Evolutionary conservation across 176 grass and related monocot genomes (phyloP).

Genomic region (Musa schizocarpa): DNA sequence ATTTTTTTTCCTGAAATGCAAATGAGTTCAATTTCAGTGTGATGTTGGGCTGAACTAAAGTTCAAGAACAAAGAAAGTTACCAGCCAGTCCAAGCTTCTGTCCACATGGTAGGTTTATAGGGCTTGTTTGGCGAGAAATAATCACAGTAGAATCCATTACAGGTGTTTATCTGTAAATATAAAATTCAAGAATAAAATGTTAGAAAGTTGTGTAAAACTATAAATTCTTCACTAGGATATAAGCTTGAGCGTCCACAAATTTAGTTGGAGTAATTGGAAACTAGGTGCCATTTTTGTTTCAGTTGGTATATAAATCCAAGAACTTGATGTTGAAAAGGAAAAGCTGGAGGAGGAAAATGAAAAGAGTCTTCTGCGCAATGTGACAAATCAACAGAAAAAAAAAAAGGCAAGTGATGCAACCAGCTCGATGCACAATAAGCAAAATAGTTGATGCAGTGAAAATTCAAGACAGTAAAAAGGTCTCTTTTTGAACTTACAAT

Average conservation of each 20-base stretch:
- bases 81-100: slow-evolving; percentile 92
- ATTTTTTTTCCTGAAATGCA: neutral
- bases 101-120: slow-evolving; percentile 87
- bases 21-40: neutral
- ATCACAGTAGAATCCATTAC: slow-evolving; percentile 93
- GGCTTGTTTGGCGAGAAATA: slow-evolving; percentile 64
- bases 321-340: no score
- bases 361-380: no score
- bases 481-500: slow-evolving; percentile 32
- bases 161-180: slow-evolving; percentile 70
- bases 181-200: neutral
- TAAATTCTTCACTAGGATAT: no score
- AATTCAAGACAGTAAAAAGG: no score
- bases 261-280: neutral
- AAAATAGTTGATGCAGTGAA: no score
- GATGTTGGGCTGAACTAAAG: neutral
- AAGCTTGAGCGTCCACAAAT: no score
- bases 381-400: no score
- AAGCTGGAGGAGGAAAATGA: no score
- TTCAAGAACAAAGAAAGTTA: slow-evolving; percentile 27
- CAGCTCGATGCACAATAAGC: no score
- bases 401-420: no score
- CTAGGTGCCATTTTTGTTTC: neutral
- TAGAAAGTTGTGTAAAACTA: no score
- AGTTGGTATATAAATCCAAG: no score